Evolutionary conservation across 129 eudicot species (phyloP).

Genomic region (Heracleum sosnowskyi): DNA sequence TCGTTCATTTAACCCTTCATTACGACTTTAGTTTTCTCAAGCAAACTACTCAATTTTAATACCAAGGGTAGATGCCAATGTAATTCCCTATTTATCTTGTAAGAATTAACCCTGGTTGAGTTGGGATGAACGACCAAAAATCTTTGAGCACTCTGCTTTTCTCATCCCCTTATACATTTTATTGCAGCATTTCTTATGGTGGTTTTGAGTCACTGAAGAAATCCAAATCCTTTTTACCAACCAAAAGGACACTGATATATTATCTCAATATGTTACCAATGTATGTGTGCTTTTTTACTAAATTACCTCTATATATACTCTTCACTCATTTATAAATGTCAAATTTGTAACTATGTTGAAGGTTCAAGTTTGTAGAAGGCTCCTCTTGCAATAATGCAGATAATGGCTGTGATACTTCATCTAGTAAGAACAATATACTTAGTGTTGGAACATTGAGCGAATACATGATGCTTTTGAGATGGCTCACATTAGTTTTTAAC

Average conservation of each 20-base stretch:
- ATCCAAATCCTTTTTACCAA: conserved; percentile 34
- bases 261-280: conserved; percentile 37
- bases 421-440: conserved; percentile 27
- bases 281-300: conserved; percentile 30
- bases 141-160: background rate
- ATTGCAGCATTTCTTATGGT: conserved; percentile 49
- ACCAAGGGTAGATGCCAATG: background rate
- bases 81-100: background rate
- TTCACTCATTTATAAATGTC: background rate
- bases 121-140: background rate
- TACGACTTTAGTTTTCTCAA: background rate
- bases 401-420: conserved; percentile 17
- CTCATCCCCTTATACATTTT: conserved; percentile 13
- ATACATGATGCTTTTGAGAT: background rate
- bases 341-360: conserved; percentile 21
- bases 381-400: conserved; percentile 19
- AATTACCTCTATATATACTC: background rate
- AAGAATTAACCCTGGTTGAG: background rate
- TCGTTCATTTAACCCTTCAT: background rate
- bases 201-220: conserved; percentile 29
- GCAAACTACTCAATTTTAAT: background rate
- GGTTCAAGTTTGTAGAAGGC: conserved; percentile 37
- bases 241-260: conserved; percentile 24
- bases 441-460: too few relatives aligned
- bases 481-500: conserved; percentile 11